Evolutionary conservation across 331 rosid genomes (phyloP).

Genomic region (Stylosanthes scabra): DNA sequence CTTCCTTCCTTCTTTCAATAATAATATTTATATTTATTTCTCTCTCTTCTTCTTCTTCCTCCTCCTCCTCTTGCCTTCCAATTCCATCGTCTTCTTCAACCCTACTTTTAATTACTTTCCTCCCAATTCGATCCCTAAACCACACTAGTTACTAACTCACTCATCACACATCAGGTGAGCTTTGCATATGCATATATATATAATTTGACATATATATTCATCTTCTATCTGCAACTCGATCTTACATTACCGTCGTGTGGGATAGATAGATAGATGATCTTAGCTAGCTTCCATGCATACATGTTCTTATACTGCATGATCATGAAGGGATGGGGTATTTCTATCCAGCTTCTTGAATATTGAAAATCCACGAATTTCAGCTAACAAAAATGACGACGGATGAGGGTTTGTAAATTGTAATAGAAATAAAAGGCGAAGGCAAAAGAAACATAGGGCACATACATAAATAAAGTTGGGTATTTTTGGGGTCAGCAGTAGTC

Average conservation of each 20-base stretch:
- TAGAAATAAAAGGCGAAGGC: constrained; percentile 15
- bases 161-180: constrained; percentile 46
- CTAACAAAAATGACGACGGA: neutral
- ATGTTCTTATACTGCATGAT: too few species aligned
- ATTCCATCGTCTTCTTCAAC: constrained; percentile 3
- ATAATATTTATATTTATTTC: neutral
- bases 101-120: constrained; percentile 44
- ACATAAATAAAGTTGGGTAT: neutral
- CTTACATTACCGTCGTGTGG: too few species aligned
- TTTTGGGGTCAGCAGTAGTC: constrained; percentile 31
- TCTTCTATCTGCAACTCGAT: too few species aligned
- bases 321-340: neutral
- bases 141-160: constrained; percentile 32
- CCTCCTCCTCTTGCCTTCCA: constrained; percentile 1
- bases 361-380: constrained; percentile 9
- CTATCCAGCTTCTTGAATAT: neutral
- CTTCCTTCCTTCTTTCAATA: too few species aligned
- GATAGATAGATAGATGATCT: too few species aligned
- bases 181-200: too few species aligned
- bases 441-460: constrained; percentile 10
- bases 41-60: constrained; percentile 9
- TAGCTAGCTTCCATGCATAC: neutral
- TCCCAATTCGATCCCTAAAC: constrained; percentile 33
- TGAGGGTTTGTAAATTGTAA: neutral
- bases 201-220: too few species aligned